A percentile compares a stretch with the other conserved stretches of the same genome.
phyloP scores from a whole-genome alignment of 768 basidiomycete genomes.

The Pleurotus ostreatus region DNA sequence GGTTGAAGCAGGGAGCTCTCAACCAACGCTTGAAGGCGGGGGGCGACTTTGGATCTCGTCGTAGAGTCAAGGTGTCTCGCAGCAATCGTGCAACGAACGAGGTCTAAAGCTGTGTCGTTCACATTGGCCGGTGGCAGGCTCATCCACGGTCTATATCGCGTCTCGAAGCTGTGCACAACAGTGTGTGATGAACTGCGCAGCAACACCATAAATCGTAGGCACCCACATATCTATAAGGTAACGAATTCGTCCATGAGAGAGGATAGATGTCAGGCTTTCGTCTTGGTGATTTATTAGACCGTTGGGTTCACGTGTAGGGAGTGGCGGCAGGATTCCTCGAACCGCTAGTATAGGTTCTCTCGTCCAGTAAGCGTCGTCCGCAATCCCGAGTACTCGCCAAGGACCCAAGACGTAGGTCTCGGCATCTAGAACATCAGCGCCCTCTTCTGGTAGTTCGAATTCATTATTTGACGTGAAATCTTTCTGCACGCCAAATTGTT shows the following conservation, averaged over 20 bases:
- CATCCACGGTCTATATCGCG: conserved; percentile 42
- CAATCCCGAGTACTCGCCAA: conserved; percentile 33
- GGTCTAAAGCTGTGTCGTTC: conserved; percentile 28
- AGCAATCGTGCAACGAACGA: conserved; percentile 43
- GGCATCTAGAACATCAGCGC: no score
- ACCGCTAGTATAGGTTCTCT: conserved; percentile 43
- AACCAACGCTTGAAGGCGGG: conserved; percentile 35
- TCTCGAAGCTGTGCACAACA: conserved; percentile 31
- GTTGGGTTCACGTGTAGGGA: neutral
- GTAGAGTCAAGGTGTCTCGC: conserved; percentile 37
- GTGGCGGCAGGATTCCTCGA: conserved; percentile 27
- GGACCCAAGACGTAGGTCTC: conserved; percentile 14
- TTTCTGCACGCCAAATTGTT: neutral
- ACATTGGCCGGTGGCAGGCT: conserved; percentile 29
- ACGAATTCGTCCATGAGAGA: conserved; percentile 28
- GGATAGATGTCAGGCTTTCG: conserved; percentile 20
- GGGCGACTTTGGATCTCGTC: conserved; percentile 30
- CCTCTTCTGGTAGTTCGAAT: neutral
- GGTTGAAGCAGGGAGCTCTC: conserved; percentile 34
- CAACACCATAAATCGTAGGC: neutral
- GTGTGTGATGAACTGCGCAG: neutral
- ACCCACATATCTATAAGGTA: conserved; percentile 34
- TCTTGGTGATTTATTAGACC: neutral
- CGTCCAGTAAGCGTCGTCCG: conserved; percentile 38
- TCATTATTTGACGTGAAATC: neutral